These are phyloP conservation scores for Gossypium herbaceum DNA, from an alignment of 345 rosid genomes.

Conservation along the genomic window DNA sequence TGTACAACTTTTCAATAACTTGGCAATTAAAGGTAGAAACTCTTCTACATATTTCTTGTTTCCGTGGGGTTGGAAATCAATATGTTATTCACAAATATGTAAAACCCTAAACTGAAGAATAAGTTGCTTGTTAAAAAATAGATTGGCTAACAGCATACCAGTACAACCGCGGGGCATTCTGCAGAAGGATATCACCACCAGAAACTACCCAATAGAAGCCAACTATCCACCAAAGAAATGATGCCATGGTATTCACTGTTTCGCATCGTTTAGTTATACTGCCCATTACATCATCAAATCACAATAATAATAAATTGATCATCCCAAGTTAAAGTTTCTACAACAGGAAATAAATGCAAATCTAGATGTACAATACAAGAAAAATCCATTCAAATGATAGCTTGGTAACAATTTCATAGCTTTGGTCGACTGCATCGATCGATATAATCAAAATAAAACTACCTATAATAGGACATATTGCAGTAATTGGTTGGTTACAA, in stretches of 20 bases:
- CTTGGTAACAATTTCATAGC: neutral
- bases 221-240: constrained; percentile 95
- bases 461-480: neutral
- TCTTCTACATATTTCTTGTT: neutral
- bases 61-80: neutral
- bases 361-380: neutral
- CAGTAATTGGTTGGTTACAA: neutral
- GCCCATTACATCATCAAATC: constrained; percentile 23
- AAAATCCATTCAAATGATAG: neutral
- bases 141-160: constrained; percentile 46
- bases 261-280: constrained; percentile 76
- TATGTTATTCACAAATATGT: neutral
- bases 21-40: neutral
- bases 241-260: constrained; percentile 80
- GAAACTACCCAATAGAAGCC: constrained; percentile 96
- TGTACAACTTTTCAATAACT: neutral
- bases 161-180: constrained; percentile 71
- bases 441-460: neutral
- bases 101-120: neutral
- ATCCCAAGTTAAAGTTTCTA: neutral
- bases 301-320: neutral
- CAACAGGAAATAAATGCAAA: neutral
- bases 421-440: neutral
- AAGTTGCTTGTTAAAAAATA: neutral
- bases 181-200: constrained; percentile 75